Conservation (phyloP, 1,139 yeast species). For the Pichia sp. region DNA sequence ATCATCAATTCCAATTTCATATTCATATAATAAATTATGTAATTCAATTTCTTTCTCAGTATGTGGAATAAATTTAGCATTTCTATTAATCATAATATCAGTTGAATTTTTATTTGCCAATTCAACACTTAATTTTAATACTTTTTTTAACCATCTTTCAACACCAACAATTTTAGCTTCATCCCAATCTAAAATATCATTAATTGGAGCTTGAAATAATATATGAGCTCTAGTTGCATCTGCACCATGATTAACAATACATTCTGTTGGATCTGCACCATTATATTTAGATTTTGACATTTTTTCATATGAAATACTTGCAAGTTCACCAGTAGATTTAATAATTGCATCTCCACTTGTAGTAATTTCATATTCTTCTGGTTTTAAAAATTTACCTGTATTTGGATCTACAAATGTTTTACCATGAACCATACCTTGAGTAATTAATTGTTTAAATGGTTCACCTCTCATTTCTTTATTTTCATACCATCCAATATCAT, state of each 20-base stretch:
- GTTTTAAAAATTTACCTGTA: slow-evolving; percentile 69
- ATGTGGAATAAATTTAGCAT: slow-evolving; percentile 8
- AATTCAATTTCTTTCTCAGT: slow-evolving; percentile 41
- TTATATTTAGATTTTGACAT: slow-evolving; percentile 95
- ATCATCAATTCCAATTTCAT: slow-evolving; percentile 44
- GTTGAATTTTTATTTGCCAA: slow-evolving; percentile 14
- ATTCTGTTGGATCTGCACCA: slow-evolving; percentile 84
- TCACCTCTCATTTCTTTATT: slow-evolving; percentile 49
- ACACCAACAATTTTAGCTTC: slow-evolving; percentile 80
- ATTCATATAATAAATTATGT: slow-evolving; percentile 52
- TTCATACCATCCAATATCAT: slow-evolving; percentile 54
- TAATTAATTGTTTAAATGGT: slow-evolving; percentile 71
- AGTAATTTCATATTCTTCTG: slow-evolving; percentile 55
- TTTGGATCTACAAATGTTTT: slow-evolving; percentile 69
- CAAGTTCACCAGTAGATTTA: slow-evolving; percentile 43
- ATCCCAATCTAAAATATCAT: slow-evolving; percentile 83
- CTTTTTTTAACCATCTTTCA: slow-evolving; percentile 75
- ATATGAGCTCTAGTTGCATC: slow-evolving; percentile 94
- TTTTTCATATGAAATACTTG: slow-evolving; percentile 66
- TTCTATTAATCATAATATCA: not conserved
- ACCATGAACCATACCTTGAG: slow-evolving; percentile 99
- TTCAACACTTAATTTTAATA: slow-evolving; percentile 39
- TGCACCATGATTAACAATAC: slow-evolving; percentile 79
- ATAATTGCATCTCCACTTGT: slow-evolving; percentile 41
- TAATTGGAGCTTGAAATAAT: slow-evolving; percentile 87